These are phyloP conservation scores for Clonostachys solani DNA, from an alignment of 2,329 filamentous ascomycete genomes.

Conservation along the genomic window DNA sequence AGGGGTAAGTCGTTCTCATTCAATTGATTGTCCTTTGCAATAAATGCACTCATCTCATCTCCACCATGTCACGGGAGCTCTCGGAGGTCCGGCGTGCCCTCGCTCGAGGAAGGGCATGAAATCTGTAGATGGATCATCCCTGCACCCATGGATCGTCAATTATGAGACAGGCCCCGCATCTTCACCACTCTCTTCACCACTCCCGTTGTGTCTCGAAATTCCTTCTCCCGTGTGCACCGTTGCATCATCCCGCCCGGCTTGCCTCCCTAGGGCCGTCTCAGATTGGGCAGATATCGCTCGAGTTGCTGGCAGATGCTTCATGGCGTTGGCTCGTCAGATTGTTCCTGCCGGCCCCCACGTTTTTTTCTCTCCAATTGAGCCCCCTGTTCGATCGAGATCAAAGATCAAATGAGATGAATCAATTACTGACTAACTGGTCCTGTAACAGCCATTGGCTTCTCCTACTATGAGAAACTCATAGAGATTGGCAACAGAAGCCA, in stretches of 20 bases:
- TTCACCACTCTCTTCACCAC: background rate
- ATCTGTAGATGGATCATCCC: too few relatives aligned
- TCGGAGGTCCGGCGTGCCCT: too few relatives aligned
- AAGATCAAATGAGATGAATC: background rate
- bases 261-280: background rate
- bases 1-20: constrained; percentile 62
- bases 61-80: too few relatives aligned
- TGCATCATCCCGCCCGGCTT: background rate
- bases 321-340: background rate
- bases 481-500: constrained; percentile 59
- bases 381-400: background rate
- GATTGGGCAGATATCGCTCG: background rate
- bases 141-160: too few relatives aligned
- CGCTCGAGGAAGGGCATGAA: too few relatives aligned
- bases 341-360: background rate
- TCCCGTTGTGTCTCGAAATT: background rate
- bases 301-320: background rate
- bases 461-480: constrained; percentile 85
- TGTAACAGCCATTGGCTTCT: constrained; percentile 76
- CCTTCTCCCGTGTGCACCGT: background rate
- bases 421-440: background rate
- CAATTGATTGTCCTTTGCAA: too few relatives aligned
- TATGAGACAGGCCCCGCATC: too few relatives aligned
- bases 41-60: too few relatives aligned
- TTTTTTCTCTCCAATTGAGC: background rate